These are phyloP conservation scores for Cupressus sempervirens DNA, from an alignment of 75 land plant species.

Conservation along the genomic window DNA sequence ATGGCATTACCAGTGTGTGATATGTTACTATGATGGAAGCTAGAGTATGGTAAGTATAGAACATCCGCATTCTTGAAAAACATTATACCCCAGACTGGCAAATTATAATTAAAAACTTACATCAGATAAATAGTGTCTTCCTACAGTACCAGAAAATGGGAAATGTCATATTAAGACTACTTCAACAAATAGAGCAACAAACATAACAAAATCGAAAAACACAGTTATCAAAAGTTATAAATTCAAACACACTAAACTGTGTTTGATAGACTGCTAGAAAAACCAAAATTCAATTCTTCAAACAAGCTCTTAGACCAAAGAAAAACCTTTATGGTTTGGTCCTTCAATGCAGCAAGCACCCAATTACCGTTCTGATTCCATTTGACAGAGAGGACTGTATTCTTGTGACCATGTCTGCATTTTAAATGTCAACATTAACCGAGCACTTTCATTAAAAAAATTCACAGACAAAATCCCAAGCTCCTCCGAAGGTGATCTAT, in stretches of 20 bases:
- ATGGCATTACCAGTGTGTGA: background rate
- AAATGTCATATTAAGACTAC: background rate
- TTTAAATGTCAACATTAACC: conserved; percentile 2
- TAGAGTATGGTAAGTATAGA: background rate
- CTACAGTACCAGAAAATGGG: background rate
- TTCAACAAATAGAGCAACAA: background rate
- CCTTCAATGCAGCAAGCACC: conserved; percentile 93
- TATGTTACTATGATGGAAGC: background rate
- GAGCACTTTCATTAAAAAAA: background rate
- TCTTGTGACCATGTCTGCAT: conserved; percentile 98
- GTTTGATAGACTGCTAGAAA: background rate
- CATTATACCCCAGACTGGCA: background rate
- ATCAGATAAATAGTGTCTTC: background rate
- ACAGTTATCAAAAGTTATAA: background rate
- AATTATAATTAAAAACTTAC: background rate
- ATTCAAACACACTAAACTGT: background rate
- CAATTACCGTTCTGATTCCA: conserved; percentile 99
- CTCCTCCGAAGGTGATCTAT: background rate
- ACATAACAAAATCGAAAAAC: background rate
- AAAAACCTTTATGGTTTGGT: conserved; percentile 93
- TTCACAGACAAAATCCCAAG: background rate
- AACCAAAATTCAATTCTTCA: background rate
- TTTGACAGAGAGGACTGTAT: conserved; percentile 81
- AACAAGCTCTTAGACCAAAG: background rate
- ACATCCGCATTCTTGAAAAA: background rate